A percentile compares a stretch with the other conserved stretches of the same genome.
These are phyloP conservation scores for Termitomyces sp. DNA, from an alignment of 1,284 basidiomycete genomes.

Conservation along the genomic window DNA sequence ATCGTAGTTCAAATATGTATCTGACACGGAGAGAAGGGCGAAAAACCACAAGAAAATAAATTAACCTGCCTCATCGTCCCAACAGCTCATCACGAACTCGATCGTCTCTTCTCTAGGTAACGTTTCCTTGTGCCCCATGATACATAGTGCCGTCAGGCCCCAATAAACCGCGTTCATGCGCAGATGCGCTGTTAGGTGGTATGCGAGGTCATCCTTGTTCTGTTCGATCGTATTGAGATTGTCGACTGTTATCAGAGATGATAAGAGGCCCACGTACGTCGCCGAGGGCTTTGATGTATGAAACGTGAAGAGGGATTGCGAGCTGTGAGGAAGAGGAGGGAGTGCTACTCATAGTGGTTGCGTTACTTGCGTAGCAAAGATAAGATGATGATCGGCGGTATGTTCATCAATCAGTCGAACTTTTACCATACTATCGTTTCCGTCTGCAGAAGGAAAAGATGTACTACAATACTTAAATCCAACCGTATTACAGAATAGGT, in stretches of 20 bases:
- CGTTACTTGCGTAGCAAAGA: neutral
- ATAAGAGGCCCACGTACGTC: constrained; percentile 38
- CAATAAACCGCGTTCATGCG: constrained; percentile 97
- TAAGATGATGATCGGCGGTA: neutral
- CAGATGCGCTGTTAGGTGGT: constrained; percentile 91
- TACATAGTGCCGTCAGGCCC: constrained; percentile 84
- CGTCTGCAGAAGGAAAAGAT: neutral
- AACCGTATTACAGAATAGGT: neutral
- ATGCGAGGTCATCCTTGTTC: constrained; percentile 85
- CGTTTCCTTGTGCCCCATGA: constrained; percentile 77
- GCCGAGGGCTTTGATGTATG: constrained; percentile 72
- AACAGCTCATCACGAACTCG: constrained; percentile 89
- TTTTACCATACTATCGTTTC: too few species aligned
- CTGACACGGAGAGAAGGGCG: too few species aligned
- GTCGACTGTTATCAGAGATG: neutral
- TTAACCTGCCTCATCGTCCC: constrained; percentile 82
- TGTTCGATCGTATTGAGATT: constrained; percentile 26
- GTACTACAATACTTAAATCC: neutral
- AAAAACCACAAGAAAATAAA: constrained; percentile 7
- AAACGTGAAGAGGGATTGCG: constrained; percentile 55
- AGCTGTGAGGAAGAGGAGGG: constrained; percentile 7
- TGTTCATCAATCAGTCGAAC: neutral
- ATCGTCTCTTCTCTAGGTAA: constrained; percentile 82
- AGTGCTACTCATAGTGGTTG: constrained; percentile 5
- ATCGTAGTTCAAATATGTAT: neutral